Conservation (phyloP, 495 filamentous ascomycete species). For the Penicillium bovifimosum region DNA sequence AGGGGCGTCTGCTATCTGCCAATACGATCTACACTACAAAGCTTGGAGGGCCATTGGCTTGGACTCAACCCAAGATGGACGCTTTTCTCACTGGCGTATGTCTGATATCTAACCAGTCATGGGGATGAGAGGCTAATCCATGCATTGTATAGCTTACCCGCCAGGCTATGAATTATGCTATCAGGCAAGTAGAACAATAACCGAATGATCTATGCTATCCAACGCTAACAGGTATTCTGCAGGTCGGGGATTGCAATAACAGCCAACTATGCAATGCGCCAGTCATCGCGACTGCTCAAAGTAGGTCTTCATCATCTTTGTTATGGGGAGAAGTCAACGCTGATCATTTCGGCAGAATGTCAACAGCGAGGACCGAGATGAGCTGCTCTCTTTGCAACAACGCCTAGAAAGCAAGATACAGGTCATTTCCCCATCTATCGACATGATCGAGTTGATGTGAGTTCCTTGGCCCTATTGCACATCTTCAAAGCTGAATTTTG, state of each 20-base stretch:
- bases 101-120: neutral
- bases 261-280: conserved; percentile 74
- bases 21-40: conserved; percentile 1
- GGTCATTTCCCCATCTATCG: conserved; percentile 87
- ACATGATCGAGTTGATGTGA: conserved; percentile 89
- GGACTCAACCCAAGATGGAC: conserved; percentile 57
- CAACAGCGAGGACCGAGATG: conserved; percentile 61
- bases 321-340: neutral
- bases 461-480: conserved; percentile 9
- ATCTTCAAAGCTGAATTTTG: neutral
- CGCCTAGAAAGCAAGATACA: conserved; percentile 78
- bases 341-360: conserved; percentile 48
- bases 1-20: conserved; percentile 10
- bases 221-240: conserved; percentile 1
- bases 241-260: conserved; percentile 88
- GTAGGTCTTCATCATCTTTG: conserved; percentile 33
- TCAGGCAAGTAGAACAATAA: conserved; percentile 43
- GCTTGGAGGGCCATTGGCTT: neutral
- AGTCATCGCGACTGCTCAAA: conserved; percentile 76
- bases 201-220: neutral
- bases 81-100: conserved; percentile 63
- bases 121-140: neutral
- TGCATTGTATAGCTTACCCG: conserved; percentile 52
- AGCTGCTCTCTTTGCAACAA: conserved; percentile 66
- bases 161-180: conserved; percentile 89